A percentile compares a stretch with the other conserved stretches of the same genome.
Conservation (phyloP, 2,329 filamentous ascomycete species). For the Paramyrothecium sp. region DNA sequence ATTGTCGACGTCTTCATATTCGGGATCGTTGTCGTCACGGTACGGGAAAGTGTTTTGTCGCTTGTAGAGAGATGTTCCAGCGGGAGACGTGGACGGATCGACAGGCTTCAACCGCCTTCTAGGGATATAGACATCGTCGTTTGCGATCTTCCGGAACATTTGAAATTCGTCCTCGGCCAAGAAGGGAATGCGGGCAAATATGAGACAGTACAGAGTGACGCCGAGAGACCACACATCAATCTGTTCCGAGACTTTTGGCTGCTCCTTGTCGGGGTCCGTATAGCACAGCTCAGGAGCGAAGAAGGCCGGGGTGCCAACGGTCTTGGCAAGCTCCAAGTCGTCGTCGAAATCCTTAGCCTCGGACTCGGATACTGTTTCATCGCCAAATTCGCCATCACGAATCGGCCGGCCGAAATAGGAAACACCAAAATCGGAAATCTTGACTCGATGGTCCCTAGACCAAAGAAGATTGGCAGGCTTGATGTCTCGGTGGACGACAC, state of each 20-base stretch:
- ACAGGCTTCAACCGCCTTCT: constrained; percentile 76
- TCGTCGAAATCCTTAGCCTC: constrained; percentile 88
- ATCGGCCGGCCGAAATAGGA: constrained; percentile 93
- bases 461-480: constrained; percentile 90
- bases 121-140: constrained; percentile 88
- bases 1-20: constrained; percentile 83
- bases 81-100: constrained; percentile 56
- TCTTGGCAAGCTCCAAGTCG: constrained; percentile 95
- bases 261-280: constrained; percentile 69
- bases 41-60: constrained; percentile 64
- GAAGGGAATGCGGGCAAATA: constrained; percentile 92
- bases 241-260: constrained; percentile 80
- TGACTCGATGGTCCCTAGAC: constrained; percentile 80
- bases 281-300: constrained; percentile 96
- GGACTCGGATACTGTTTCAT: constrained; percentile 72
- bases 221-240: constrained; percentile 98
- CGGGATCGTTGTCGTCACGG: constrained; percentile 73
- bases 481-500: constrained; percentile 81
- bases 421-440: constrained; percentile 98
- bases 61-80: constrained; percentile 53
- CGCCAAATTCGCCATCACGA: constrained; percentile 70
- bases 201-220: constrained; percentile 91
- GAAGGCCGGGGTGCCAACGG: constrained; percentile 94
- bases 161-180: constrained; percentile 88
- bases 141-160: constrained; percentile 89